Evolutionary conservation across 225 moss, liverwort and hornwort species (phyloP), one percentile per base, ranked within the genome.

Genomic region (Anthoceros angustus): DNA sequence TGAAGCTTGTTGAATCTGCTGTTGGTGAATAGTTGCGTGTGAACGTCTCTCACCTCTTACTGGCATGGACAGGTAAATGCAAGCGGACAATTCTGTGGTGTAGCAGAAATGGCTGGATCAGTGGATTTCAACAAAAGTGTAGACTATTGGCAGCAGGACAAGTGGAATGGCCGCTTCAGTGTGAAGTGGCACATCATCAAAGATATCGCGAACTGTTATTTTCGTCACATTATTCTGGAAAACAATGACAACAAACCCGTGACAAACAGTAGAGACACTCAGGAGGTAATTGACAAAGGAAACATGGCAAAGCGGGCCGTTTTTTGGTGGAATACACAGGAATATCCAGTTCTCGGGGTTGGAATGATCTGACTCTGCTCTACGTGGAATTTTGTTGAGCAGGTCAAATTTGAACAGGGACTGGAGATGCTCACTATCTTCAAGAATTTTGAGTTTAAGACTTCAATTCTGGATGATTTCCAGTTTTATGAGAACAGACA

Each of bases 81-180:
- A 42, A 98, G 98, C 71, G 98, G 98, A 32, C 98, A 98, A 70
- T 98, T 98, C 70, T 98, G 98, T 68, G 98, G 98, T 26, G 92
- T 92, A 45, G 89, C 98, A 23, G 84, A 98, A 77, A 92, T 98
- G 98, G 84, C 81, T 38, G 92, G 98, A 0, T 79, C 98, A 23
- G 98, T 98, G 61, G 98, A 98, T 70, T 98, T 98, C 71, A 84
- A 83, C 39, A 86, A 86, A 71, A 98, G 89, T 66, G 86, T 98
- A 69, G 89, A 98, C 71, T 92, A 80, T 77, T 98, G 98, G 98
- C 98, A 98, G 86, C 98, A 98, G 76, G 98, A 98, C 77, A 98
- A 98, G 78, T 98, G 98, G 98, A 98, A 83, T 69, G 98, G 98
- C 60, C 98, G 89, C 70, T 92, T 98, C 39, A 72, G 88, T 42